phyloP scores from a whole-genome alignment of 129 eudicot species.

The Chrysanthemum seticuspe region DNA sequence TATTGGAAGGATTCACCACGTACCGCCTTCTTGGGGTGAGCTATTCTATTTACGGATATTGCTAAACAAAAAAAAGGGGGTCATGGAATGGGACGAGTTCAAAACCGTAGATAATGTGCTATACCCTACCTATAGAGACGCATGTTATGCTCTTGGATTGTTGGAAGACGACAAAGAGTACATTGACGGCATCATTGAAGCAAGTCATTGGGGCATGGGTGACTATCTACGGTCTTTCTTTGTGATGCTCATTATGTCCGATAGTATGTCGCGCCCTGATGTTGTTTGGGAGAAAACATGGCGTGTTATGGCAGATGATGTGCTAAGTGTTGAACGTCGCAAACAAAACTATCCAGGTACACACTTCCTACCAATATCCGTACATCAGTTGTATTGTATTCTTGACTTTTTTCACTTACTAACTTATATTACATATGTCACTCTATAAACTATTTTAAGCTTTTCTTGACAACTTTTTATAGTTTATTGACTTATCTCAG shows the following conservation, averaged over 20 bases:
- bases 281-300: too few species aligned
- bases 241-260: not conserved
- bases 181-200: not conserved
- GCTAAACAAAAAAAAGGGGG: not conserved
- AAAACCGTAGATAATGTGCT: not conserved
- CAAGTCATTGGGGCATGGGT: not conserved
- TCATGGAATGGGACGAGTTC: not conserved
- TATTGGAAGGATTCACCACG: not conserved
- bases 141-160: slow-evolving; percentile 23
- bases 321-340: too few species aligned
- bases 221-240: not conserved
- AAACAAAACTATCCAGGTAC: too few species aligned
- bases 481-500: too few species aligned
- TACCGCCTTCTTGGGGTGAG: not conserved
- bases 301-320: not conserved
- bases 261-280: not conserved
- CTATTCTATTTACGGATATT: not conserved
- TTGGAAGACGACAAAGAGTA: slow-evolving; percentile 21
- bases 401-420: too few species aligned
- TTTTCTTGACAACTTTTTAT: too few species aligned
- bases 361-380: too few species aligned
- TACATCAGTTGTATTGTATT: too few species aligned
- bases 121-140: not conserved
- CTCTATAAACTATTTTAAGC: too few species aligned
- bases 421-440: too few species aligned